Base-by-base conservation (phyloP, 257 asterid genomes). In the Solanum chilense region DNA sequence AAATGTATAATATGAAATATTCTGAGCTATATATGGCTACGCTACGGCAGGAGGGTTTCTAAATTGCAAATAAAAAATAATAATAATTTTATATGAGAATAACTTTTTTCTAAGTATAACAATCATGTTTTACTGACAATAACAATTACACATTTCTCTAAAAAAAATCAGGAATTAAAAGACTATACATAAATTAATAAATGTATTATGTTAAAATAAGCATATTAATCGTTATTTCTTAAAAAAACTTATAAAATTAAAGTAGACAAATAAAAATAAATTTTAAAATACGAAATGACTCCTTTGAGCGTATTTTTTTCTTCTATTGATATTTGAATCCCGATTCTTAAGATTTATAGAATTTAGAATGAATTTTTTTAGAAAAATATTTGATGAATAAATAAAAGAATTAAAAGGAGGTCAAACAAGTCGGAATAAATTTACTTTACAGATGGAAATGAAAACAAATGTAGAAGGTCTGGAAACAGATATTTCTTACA, bases 401-500 rank as follows among this genome's bases (percentile, higher is more conserved):
- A 70, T 16, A 70, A 70, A 31, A 15, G 7, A 31, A 20, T 20
- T 27, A 56, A 12, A 74, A 41, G 31, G 6, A 9, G 77, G 89
- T 86, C 89, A 84, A 58, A 88, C 23, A 77, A 77, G 13, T 77
- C 6, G 76, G 1, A n/a, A 86, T 56, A 20, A 86, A 49, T 56
- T 69, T 85, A 39, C 31, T 66, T 71, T 71, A 41, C 29, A 21
- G 39, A 25, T 21, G 11, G 85, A 29, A 27, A 16, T 10, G 45
- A 74, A 39, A 71, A 39, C 60, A 25, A 39, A 41, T 44, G 83
- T n/a, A 73, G 69, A 85, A 37, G 87, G 90, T 90, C 70, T 84
- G 83, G 77, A 75, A 86, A 52, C 87, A 76, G 62, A 82, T 62
- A 62, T 78, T 87, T 71, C 80, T 52, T 44, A 62, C 60, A 82